Base-by-base conservation (phyloP, 2,329 filamentous ascomycete species). In the Akanthomyces uredinophilus region DNA sequence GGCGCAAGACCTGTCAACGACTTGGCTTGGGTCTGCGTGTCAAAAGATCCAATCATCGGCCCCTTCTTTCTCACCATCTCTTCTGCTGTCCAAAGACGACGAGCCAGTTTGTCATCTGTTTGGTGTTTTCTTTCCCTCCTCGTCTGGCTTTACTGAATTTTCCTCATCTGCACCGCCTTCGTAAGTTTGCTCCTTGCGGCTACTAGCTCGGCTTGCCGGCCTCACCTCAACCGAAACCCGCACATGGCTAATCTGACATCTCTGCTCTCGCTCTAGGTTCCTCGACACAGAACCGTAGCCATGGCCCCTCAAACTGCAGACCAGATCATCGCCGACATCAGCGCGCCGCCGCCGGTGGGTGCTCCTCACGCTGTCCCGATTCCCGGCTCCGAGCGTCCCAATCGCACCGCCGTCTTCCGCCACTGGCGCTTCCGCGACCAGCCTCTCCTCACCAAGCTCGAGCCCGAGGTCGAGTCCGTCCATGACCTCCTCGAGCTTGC, bases 401-500 rank as follows among this genome's bases (percentile, higher is more conserved):
- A 87, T 64, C 87, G 92, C 68, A 89, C 83, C 53, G 78, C 86
- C 56, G 78, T 96, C 66, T 98, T 97, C 77, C 86, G 95, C 65
- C 88, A 96, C 75, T 96, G 88, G 86, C 85, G 85, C 66, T 88
- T 88, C 71, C 82, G 83, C 63, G 88, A 96, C 75, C 85, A 84
- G 63, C 83, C 85, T 49, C 80, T 96, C 62, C 77, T 96, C 47
- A 81, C 84, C 70, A 88, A 89, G 6, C 79, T 90, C 66, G 89
- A 95, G 71, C 89, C 92, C 20, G 75, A 85, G 56, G 77, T 88
- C 57, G 82, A 80, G 65, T 96, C 92, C 16, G 82, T 87, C 29
- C 89, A 96, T 78, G 91, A 96, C 65, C 79, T 90, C 60, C 96
- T 96, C 71, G 91, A 96, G 73, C 76, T 81, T 29, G 78, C 87